phyloP scores from a whole-genome alignment of 2,329 filamentous ascomycete species.

The Penicillium hesseltinei region DNA sequence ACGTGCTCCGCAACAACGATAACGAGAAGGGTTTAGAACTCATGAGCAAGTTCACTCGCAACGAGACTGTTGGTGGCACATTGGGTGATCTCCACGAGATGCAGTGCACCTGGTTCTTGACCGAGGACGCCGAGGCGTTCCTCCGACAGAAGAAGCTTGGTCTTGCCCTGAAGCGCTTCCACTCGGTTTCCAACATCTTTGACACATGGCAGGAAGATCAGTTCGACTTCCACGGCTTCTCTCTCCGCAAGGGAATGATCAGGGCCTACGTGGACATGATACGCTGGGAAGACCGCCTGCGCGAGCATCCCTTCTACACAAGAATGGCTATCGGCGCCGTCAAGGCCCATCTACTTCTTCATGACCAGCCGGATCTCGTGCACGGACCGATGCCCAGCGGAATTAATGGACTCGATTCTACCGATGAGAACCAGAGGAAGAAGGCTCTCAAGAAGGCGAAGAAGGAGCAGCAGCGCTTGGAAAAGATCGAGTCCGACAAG shows the following conservation, averaged over 20 bases:
- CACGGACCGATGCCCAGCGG: constrained; percentile 62
- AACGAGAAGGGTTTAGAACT: constrained; percentile 82
- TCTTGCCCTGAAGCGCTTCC: constrained; percentile 88
- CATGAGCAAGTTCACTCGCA: constrained; percentile 90
- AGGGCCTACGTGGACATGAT: constrained; percentile 95
- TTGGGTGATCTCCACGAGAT: constrained; percentile 92
- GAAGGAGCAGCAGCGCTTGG: constrained; percentile 71
- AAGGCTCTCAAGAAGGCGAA: constrained; percentile 88
- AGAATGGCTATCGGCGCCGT: constrained; percentile 79
- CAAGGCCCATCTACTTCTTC: constrained; percentile 73
- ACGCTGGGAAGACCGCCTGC: constrained; percentile 87
- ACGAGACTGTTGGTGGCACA: constrained; percentile 83
- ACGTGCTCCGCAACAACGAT: constrained; percentile 88
- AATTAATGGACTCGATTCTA: constrained; percentile 49
- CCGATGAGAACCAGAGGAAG: constrained; percentile 67
- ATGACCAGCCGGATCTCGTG: constrained; percentile 68
- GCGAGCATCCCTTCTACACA: constrained; percentile 90
- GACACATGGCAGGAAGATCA: constrained; percentile 98
- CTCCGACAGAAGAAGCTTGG: constrained; percentile 77
- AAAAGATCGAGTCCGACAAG: constrained; percentile 78
- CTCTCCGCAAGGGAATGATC: constrained; percentile 92
- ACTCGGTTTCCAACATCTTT: constrained; percentile 85
- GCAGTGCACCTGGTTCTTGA: constrained; percentile 97
- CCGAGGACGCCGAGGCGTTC: constrained; percentile 90
- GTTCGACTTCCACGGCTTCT: constrained; percentile 98